Percentiles rank a stretch among this genome's conserved stretches.
Conservation (phyloP, 768 basidiomycete species). For the Rhodotorula graminis region DNA sequence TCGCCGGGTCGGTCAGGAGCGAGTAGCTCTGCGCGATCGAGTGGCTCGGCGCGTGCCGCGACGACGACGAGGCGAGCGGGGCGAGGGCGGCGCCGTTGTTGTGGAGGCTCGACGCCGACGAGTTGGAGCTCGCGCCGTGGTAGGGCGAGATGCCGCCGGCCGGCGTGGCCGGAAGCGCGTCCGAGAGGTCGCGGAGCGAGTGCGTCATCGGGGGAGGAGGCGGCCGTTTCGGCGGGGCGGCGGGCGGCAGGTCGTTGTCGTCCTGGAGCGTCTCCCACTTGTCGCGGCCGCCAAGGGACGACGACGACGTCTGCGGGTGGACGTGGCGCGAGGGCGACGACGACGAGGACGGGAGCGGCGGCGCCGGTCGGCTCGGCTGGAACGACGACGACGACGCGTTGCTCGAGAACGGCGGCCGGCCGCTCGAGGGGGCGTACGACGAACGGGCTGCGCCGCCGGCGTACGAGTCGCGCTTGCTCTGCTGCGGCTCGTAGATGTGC, state of each 20-base stretch:
- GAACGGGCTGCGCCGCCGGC: slow-evolving; percentile 14
- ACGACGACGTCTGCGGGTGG: neutral
- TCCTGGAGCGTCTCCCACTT: slow-evolving; percentile 8
- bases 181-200: slow-evolving; percentile 10
- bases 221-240: neutral
- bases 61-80: neutral
- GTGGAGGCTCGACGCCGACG: neutral
- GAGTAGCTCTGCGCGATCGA: slow-evolving; percentile 20
- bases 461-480: slow-evolving; percentile 9
- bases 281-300: neutral
- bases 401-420: slow-evolving; percentile 15
- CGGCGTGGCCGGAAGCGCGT: neutral
- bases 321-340: neutral
- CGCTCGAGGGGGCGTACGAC: slow-evolving; percentile 22
- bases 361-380: slow-evolving; percentile 1
- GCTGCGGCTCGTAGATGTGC: slow-evolving; percentile 7
- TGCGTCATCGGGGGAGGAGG: neutral
- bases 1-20: slow-evolving; percentile 38
- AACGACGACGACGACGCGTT: neutral
- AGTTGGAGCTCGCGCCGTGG: neutral
- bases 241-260: neutral
- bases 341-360: neutral
- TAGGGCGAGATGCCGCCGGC: neutral
- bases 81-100: neutral
- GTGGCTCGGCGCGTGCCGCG: neutral